Percentiles rank a stretch among this genome's conserved stretches.
Evolutionary conservation across 2,329 filamentous ascomycete genomes (phyloP).

Genomic region (Penicillium sp.): DNA sequence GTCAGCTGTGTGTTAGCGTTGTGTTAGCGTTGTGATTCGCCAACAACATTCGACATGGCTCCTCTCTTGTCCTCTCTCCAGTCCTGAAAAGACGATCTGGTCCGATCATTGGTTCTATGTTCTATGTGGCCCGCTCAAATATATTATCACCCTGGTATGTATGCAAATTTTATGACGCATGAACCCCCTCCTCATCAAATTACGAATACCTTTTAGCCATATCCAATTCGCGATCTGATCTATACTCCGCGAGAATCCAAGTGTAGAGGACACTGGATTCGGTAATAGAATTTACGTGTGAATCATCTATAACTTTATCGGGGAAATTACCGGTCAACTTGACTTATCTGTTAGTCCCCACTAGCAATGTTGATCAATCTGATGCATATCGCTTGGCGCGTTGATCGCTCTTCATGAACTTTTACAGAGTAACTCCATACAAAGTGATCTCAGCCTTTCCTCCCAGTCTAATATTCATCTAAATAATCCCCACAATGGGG

Average conservation of each 20-base stretch:
- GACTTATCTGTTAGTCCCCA: conserved; percentile 11
- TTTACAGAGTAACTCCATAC: no score
- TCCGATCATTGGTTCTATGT: conserved; percentile 18
- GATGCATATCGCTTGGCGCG: conserved; percentile 22
- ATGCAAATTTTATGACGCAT: conserved; percentile 16
- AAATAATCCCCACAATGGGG: background rate
- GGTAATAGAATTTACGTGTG: background rate
- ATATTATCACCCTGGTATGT: background rate
- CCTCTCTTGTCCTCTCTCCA: background rate
- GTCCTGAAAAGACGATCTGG: background rate
- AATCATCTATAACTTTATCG: conserved; percentile 10
- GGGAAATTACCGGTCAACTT: conserved; percentile 18
- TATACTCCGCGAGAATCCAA: no score
- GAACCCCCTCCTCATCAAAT: conserved; percentile 11
- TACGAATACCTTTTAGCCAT: no score
- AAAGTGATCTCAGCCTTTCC: background rate
- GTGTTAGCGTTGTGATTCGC: conserved; percentile 1
- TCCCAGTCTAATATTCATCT: background rate
- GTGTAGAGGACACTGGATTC: no score
- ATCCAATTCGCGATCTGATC: no score
- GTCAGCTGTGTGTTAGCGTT: conserved; percentile 7
- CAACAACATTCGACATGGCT: background rate
- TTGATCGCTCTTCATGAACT: conserved; percentile 6
- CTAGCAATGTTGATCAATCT: conserved; percentile 23
- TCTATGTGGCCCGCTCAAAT: background rate